A percentile compares a stretch with the other conserved stretches of the same genome.
These are phyloP conservation scores for Cystoderma amianthinum DNA, from an alignment of 768 basidiomycete genomes.

Conservation along the genomic window DNA sequence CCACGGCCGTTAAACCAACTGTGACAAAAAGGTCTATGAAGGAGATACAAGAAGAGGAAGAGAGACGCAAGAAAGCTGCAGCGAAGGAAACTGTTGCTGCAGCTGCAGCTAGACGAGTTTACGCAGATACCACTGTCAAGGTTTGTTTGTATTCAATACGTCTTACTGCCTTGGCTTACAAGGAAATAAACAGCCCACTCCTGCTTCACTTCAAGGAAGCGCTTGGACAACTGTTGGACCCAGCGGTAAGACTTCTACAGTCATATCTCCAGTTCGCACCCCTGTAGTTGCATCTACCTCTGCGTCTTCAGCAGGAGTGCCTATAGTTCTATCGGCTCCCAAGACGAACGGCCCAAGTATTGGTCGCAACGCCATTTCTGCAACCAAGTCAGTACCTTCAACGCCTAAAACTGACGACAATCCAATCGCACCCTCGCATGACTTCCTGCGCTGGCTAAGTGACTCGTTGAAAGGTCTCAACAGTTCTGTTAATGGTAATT, in stretches of 20 bases:
- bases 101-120: conserved; percentile 56
- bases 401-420: conserved; percentile 52
- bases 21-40: conserved; percentile 88
- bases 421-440: conserved; percentile 67
- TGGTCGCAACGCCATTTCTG: conserved; percentile 25
- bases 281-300: conserved; percentile 8
- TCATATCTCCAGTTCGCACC: conserved; percentile 21
- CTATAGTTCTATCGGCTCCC: conserved; percentile 7
- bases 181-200: conserved; percentile 15
- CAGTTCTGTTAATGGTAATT: conserved; percentile 63
- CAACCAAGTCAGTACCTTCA: conserved; percentile 22
- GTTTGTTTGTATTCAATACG: conserved; percentile 32
- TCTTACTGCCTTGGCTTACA: conserved; percentile 5
- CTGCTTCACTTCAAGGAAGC: conserved; percentile 26
- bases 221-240: conserved; percentile 88
- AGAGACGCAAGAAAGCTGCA: conserved; percentile 66
- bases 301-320: background rate
- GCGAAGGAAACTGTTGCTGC: conserved; percentile 54
- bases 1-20: conserved; percentile 46
- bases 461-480: conserved; percentile 79
- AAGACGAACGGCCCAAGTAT: conserved; percentile 34
- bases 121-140: conserved; percentile 77
- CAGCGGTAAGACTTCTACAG: conserved; percentile 50
- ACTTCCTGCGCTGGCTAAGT: conserved; percentile 89
- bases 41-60: conserved; percentile 98